These are phyloP conservation scores for Diplotaxis tenuifolia DNA, from an alignment of 345 rosid species.

Conservation along the genomic window DNA sequence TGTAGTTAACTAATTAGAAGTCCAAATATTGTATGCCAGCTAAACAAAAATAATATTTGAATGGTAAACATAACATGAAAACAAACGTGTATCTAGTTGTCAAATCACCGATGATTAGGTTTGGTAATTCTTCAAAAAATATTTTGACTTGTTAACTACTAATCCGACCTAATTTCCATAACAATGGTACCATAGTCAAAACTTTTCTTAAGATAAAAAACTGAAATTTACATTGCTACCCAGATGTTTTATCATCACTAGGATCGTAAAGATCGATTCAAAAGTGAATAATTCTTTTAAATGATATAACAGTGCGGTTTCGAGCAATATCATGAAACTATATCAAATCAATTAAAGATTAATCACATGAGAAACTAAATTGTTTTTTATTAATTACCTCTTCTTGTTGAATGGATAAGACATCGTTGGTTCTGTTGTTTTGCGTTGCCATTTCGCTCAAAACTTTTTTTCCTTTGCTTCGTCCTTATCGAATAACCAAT, in stretches of 20 bases:
- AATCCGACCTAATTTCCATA: slow-evolving; percentile 2
- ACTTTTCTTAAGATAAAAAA: not conserved
- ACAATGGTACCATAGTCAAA: slow-evolving; percentile 6
- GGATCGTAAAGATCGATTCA: slow-evolving; percentile 2
- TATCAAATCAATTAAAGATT: not conserved
- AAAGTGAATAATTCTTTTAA: not conserved
- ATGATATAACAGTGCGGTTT: too few relatives aligned
- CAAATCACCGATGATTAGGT: slow-evolving; percentile 25
- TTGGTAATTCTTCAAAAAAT: slow-evolving; percentile 11
- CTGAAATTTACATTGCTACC: not conserved
- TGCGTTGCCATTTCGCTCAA: slow-evolving; percentile 45
- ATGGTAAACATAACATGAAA: not conserved
- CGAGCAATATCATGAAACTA: slow-evolving; percentile 3
- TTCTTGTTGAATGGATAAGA: slow-evolving; percentile 37
- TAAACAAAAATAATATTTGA: not conserved
- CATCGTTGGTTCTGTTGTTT: slow-evolving; percentile 45
- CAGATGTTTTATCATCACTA: slow-evolving; percentile 4
- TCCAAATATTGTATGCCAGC: too few relatives aligned
- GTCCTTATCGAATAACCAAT: slow-evolving; percentile 20
- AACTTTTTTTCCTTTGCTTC: not conserved
- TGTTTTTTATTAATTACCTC: slow-evolving; percentile 39
- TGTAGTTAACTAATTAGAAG: too few relatives aligned
- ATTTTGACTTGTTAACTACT: slow-evolving; percentile 30
- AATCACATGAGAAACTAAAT: not conserved
- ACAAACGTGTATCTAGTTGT: slow-evolving; percentile 29